These are phyloP conservation scores for Starmerella sp. DNA, from an alignment of 805 yeast species.

Conservation along the genomic window DNA sequence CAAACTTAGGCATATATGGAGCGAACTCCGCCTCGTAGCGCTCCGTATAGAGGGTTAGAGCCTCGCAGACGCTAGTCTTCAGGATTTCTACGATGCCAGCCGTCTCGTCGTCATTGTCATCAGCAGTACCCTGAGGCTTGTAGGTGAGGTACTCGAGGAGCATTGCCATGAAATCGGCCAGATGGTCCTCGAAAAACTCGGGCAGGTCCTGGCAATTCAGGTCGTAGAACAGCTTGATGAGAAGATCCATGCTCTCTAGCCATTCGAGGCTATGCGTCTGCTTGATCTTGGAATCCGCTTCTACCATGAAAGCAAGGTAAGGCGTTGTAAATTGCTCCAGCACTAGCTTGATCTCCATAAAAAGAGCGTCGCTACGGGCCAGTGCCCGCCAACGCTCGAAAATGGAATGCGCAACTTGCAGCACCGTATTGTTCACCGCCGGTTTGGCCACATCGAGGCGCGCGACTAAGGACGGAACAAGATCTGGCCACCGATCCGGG, in stretches of 20 bases:
- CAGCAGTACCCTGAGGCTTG: constrained; percentile 42
- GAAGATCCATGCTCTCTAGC: constrained; percentile 37
- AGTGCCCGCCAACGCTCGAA: constrained; percentile 95
- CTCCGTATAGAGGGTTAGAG: constrained; percentile 73
- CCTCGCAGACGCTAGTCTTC: constrained; percentile 73
- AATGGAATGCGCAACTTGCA: constrained; percentile 87
- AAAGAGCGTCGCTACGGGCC: constrained; percentile 80
- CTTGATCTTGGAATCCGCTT: constrained; percentile 56
- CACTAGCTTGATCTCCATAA: constrained; percentile 77
- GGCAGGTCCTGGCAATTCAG: constrained; percentile 97
- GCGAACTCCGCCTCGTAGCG: constrained; percentile 88
- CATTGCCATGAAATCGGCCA: constrained; percentile 63
- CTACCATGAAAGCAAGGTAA: constrained; percentile 51
- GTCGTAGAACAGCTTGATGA: constrained; percentile 78
- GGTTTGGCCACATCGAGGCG: constrained; percentile 50
- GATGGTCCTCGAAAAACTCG: constrained; percentile 89
- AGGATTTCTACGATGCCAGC: constrained; percentile 58
- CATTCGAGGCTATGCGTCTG: constrained; percentile 36
- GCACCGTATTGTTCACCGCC: constrained; percentile 63
- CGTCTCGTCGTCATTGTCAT: constrained; percentile 51
- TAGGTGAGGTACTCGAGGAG: constrained; percentile 68
- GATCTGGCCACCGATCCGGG: constrained; percentile 76
- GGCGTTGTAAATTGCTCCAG: constrained; percentile 73
- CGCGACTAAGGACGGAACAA: constrained; percentile 47
- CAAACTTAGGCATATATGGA: constrained; percentile 63